Evolutionary conservation across 2,329 filamentous ascomycete genomes (phyloP).

Genomic region (Rachicladosporium sp.): DNA sequence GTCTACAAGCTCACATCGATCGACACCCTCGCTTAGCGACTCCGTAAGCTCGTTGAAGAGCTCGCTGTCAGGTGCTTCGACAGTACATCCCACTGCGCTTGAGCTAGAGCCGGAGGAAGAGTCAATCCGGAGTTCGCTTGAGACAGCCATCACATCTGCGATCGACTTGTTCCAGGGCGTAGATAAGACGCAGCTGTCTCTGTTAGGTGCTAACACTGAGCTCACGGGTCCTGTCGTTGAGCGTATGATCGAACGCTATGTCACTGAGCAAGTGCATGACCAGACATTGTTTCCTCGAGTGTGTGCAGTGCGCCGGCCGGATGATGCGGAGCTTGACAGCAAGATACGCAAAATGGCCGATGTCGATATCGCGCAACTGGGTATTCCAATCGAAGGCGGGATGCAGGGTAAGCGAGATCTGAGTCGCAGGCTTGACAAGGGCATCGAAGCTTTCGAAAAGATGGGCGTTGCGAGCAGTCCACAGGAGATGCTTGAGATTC

Average conservation of each 20-base stretch:
- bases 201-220: slow-evolving; percentile 85
- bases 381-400: slow-evolving; percentile 72
- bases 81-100: slow-evolving; percentile 36
- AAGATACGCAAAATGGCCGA: slow-evolving; percentile 88
- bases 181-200: slow-evolving; percentile 86
- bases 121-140: slow-evolving; percentile 73
- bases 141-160: slow-evolving; percentile 82
- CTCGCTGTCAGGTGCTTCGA: slow-evolving; percentile 26
- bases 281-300: slow-evolving; percentile 70
- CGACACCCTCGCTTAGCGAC: slow-evolving; percentile 20
- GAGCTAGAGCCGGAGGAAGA: slow-evolving; percentile 86
- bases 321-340: slow-evolving; percentile 77
- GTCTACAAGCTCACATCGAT: slow-evolving; percentile 23
- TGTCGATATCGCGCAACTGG: slow-evolving; percentile 88
- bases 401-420: slow-evolving; percentile 69
- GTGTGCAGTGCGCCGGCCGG: slow-evolving; percentile 61
- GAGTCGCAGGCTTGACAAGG: slow-evolving; percentile 60
- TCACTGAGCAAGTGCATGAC: slow-evolving; percentile 85
- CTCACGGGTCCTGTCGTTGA: slow-evolving; percentile 86
- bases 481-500: slow-evolving; percentile 75
- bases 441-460: slow-evolving; percentile 80
- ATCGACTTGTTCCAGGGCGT: slow-evolving; percentile 94
- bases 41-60: slow-evolving; percentile 24
- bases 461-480: slow-evolving; percentile 67
- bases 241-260: slow-evolving; percentile 85